Conservation (phyloP, 2,329 filamentous ascomycete species). For the Cryphonectria parasitica region DNA sequence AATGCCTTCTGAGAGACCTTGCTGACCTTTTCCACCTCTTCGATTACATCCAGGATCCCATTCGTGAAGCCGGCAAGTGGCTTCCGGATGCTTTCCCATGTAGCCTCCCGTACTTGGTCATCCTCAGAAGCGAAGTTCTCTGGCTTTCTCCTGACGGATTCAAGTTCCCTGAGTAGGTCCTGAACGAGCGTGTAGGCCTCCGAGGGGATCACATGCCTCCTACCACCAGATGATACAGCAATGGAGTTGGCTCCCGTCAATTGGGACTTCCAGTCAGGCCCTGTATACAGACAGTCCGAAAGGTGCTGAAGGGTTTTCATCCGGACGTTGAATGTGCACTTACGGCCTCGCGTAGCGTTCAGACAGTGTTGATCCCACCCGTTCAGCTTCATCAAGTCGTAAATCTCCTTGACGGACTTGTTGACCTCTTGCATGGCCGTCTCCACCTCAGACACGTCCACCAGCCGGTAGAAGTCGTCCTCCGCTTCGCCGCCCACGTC, state of each 20-base stretch:
- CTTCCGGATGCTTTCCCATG: neutral
- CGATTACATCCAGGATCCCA: neutral
- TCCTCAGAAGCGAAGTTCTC: neutral
- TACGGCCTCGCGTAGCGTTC: neutral
- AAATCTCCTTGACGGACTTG: neutral
- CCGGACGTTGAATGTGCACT: neutral
- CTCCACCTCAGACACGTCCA: neutral
- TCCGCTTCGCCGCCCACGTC: neutral
- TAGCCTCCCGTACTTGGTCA: neutral
- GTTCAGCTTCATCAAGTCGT: slow-evolving; percentile 4
- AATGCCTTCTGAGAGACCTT: slow-evolving; percentile 4
- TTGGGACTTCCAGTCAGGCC: neutral
- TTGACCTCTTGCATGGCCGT: neutral
- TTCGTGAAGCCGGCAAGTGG: neutral
- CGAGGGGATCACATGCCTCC: slow-evolving; percentile 2
- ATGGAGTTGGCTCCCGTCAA: neutral
- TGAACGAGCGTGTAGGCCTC: slow-evolving; percentile 3
- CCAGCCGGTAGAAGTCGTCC: neutral
- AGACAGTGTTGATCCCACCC: neutral
- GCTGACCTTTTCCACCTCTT: slow-evolving; percentile 3
- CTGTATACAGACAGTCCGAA: neutral
- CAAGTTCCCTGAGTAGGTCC: neutral
- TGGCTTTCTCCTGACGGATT: neutral
- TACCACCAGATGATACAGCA: neutral
- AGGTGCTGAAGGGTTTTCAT: neutral